These are phyloP conservation scores for Xerocomus potaroensis DNA, from an alignment of 768 basidiomycete species.

Conservation along the genomic window DNA sequence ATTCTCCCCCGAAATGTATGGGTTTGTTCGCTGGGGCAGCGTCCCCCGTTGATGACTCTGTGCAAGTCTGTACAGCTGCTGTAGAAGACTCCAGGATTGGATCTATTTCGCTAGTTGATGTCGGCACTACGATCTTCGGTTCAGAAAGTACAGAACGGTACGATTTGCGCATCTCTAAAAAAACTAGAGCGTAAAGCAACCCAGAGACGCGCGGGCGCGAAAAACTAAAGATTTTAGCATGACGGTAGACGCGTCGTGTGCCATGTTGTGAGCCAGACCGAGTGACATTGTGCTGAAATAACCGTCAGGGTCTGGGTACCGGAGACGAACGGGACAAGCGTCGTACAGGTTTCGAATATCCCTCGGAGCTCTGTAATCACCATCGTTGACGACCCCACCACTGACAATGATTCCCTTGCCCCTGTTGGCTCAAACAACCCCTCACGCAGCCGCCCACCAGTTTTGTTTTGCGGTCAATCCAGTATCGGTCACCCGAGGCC, in stretches of 20 bases:
- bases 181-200: background rate
- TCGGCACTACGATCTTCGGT: conserved; percentile 59
- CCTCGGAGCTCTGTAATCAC: conserved; percentile 63
- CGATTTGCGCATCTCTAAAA: conserved; percentile 58
- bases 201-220: conserved; percentile 60
- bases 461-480: conserved; percentile 62
- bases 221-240: conserved; percentile 63
- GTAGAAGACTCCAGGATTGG: background rate
- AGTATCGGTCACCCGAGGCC: conserved; percentile 49
- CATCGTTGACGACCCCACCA: conserved; percentile 56
- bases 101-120: background rate
- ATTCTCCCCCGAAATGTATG: background rate
- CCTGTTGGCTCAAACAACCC: conserved; percentile 75
- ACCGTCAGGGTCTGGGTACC: background rate
- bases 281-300: conserved; percentile 56
- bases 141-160: conserved; percentile 78
- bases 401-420: conserved; percentile 74
- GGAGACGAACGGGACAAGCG: background rate
- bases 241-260: conserved; percentile 58
- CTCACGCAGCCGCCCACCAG: conserved; percentile 80
- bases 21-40: background rate
- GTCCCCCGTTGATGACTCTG: background rate
- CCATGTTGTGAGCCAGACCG: conserved; percentile 62
- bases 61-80: background rate
- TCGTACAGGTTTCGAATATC: conserved; percentile 77